A percentile compares a stretch with the other conserved stretches of the same genome.
phyloP scores from a whole-genome alignment of 1,139 yeast species.

The Kurtzmaniella quercitrusa region DNA sequence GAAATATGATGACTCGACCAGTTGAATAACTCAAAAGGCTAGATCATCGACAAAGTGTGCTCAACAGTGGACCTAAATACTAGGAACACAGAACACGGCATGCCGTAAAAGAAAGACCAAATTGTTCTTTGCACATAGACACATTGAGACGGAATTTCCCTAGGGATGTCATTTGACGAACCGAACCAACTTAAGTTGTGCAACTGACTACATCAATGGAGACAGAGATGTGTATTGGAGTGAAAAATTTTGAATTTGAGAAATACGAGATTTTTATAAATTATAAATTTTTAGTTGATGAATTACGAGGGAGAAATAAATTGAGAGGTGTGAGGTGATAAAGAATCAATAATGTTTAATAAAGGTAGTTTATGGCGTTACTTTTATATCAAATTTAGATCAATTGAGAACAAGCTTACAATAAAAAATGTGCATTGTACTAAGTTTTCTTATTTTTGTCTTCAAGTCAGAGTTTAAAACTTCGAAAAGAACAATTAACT shows the following conservation, averaged over 20 bases:
- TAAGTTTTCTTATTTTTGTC: too few relatives aligned
- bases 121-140: slow-evolving; percentile 45
- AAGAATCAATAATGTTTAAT: too few relatives aligned
- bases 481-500: too few relatives aligned
- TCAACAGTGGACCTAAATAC: not conserved
- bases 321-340: too few relatives aligned
- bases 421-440: too few relatives aligned
- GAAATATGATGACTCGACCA: not conserved
- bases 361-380: too few relatives aligned
- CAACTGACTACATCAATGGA: slow-evolving; percentile 11
- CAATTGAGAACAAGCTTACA: too few relatives aligned
- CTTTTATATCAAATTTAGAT: too few relatives aligned
- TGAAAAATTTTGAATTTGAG: not conserved
- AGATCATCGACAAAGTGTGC: not conserved
- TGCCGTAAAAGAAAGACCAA: not conserved
- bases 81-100: not conserved
- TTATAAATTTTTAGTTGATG: too few relatives aligned
- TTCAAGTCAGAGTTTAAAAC: too few relatives aligned
- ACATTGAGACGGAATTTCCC: slow-evolving; percentile 46
- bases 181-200: slow-evolving; percentile 47
- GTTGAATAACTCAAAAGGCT: not conserved
- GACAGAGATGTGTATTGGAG: not conserved
- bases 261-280: not conserved
- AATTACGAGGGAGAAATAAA: too few relatives aligned
- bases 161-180: slow-evolving; percentile 18